Conservation (phyloP, 2,329 filamentous ascomycete species). For the Ceratocystis variospora region DNA sequence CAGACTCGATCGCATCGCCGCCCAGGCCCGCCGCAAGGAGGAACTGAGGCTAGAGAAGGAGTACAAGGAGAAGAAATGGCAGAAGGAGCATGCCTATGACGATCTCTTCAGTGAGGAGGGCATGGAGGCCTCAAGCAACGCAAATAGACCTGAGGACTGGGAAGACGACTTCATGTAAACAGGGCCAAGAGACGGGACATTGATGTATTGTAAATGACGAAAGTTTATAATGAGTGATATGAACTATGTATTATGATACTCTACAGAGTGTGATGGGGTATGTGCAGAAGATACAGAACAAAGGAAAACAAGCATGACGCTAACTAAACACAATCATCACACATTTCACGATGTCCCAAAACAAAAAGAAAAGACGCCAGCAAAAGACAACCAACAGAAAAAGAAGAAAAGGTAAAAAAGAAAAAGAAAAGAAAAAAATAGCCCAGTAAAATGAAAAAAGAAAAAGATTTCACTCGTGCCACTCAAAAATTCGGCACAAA, state of each 20-base stretch:
- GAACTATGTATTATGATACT: neutral
- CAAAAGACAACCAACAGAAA: neutral
- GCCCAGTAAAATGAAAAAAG: neutral
- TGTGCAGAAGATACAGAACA: neutral
- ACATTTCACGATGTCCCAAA: neutral
- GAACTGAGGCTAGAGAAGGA: constrained; percentile 62
- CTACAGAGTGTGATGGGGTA: neutral
- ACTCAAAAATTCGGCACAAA: constrained; percentile 13
- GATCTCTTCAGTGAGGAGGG: constrained; percentile 77
- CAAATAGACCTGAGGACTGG: constrained; percentile 63
- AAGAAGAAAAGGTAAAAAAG: neutral
- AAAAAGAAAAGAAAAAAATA: constrained; percentile 10
- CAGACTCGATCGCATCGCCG: constrained; percentile 52
- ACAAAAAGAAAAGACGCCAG: neutral
- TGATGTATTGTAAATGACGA: neutral
- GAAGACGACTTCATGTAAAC: constrained; percentile 84
- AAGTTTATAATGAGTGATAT: neutral
- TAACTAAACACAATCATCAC: neutral
- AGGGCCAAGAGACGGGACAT: neutral
- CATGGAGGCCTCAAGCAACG: constrained; percentile 65
- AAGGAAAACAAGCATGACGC: neutral
- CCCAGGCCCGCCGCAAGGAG: constrained; percentile 56
- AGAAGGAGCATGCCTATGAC: constrained; percentile 97
- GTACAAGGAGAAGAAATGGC: constrained; percentile 77
- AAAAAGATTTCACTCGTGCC: neutral